phyloP scores from a whole-genome alignment of 140 eudicot species.

The Anethum foeniculum region DNA sequence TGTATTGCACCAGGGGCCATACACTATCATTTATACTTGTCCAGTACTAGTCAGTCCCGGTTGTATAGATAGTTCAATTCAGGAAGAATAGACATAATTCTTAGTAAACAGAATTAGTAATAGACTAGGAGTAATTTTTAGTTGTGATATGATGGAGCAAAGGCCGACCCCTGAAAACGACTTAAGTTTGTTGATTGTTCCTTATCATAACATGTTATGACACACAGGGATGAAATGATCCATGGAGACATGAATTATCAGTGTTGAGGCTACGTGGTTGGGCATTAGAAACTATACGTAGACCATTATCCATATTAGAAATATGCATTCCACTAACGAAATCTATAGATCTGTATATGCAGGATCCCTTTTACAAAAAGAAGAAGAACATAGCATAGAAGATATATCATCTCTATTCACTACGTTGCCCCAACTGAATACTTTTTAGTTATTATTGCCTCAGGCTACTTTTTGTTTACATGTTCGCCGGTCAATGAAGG shows the following conservation, averaged over 20 bases:
- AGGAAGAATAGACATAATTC: neutral
- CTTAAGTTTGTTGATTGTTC: neutral
- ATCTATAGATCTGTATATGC: too few relatives aligned
- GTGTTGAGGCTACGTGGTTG: too few relatives aligned
- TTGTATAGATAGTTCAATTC: neutral
- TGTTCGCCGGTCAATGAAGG: too few relatives aligned
- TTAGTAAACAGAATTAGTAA: neutral
- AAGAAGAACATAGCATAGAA: too few relatives aligned
- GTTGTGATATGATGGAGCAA: neutral
- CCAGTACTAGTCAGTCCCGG: neutral
- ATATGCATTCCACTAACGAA: too few relatives aligned
- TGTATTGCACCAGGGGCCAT: neutral
- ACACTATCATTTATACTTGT: neutral
- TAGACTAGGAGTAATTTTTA: neutral
- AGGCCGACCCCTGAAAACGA: slow-evolving; percentile 4
- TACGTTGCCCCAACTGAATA: too few relatives aligned
- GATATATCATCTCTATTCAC: too few relatives aligned
- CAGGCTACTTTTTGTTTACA: too few relatives aligned
- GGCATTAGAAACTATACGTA: too few relatives aligned
- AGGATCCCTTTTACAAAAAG: too few relatives aligned
- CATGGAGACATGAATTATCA: neutral
- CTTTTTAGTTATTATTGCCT: too few relatives aligned
- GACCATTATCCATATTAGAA: too few relatives aligned
- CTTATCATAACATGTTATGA: neutral
- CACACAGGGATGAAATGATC: neutral